A percentile compares a stretch with the other conserved stretches of the same genome.
Evolutionary conservation across 805 yeast species (phyloP).

Genomic region (Saccharomycopsis olivae): DNA sequence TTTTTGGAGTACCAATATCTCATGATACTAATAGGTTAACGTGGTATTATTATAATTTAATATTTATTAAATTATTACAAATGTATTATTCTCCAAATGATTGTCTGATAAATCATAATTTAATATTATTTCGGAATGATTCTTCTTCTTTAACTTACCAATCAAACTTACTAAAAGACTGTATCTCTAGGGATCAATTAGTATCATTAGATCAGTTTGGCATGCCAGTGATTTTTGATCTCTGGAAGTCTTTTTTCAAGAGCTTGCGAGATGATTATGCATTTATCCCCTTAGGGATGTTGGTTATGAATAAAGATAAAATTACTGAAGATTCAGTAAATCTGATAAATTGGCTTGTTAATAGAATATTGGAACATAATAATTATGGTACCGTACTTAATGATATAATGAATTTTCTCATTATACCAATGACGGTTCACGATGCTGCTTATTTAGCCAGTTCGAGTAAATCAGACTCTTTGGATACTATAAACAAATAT

Average conservation of each 20-base stretch:
- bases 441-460: conserved; percentile 27
- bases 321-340: background rate
- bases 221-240: conserved; percentile 38
- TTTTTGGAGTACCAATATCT: conserved; percentile 26
- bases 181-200: conserved; percentile 38
- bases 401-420: conserved; percentile 16
- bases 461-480: conserved; percentile 26
- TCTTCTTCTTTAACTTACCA: conserved; percentile 4
- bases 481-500: conserved; percentile 24
- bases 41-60: conserved; percentile 16
- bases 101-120: background rate
- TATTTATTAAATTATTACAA: conserved; percentile 15
- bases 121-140: conserved; percentile 14
- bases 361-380: conserved; percentile 25
- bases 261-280: conserved; percentile 21
- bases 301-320: background rate
- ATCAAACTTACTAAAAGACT: conserved; percentile 22
- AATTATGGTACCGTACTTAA: conserved; percentile 24
- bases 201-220: conserved; percentile 48
- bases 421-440: conserved; percentile 32
- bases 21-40: conserved; percentile 20
- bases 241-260: conserved; percentile 34
- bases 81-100: conserved; percentile 3
- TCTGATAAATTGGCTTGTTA: conserved; percentile 23
- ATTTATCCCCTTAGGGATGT: conserved; percentile 2